These are phyloP conservation scores for Cryptosporidium viatorum DNA, from an alignment of 169 alveolate genomes.

Conservation along the genomic window DNA sequence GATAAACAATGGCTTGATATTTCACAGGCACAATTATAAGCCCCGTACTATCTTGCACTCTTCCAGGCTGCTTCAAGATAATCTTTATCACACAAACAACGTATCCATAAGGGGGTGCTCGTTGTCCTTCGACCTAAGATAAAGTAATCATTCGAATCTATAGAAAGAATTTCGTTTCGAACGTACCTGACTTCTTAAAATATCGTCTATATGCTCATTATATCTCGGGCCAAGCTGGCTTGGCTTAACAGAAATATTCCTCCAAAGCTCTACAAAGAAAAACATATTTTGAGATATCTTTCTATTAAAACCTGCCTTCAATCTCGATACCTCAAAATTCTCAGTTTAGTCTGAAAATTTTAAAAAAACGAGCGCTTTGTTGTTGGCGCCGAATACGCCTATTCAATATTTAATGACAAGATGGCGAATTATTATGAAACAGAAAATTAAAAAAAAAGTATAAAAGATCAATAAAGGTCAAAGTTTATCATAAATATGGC, in stretches of 20 bases:
- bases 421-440: background rate
- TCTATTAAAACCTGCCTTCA: background rate
- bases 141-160: background rate
- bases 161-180: background rate
- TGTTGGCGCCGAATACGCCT: background rate
- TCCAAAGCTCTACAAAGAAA: constrained; percentile 92
- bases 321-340: background rate
- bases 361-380: background rate
- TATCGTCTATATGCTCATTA: constrained; percentile 87
- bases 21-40: constrained; percentile 90
- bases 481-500: background rate
- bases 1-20: constrained; percentile 91
- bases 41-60: constrained; percentile 94
- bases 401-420: background rate
- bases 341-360: too few species aligned
- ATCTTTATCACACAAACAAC: constrained; percentile 90
- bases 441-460: background rate
- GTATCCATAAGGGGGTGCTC: constrained; percentile 85
- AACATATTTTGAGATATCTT: constrained; percentile 80
- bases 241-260: constrained; percentile 88
- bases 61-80: constrained; percentile 88
- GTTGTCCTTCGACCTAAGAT: constrained; percentile 88
- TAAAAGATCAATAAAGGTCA: background rate
- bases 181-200: constrained; percentile 84
- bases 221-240: constrained; percentile 91